Conservation (phyloP, 2,329 filamentous ascomycete genomes). For the Tolypocladium tundrense region DNA sequence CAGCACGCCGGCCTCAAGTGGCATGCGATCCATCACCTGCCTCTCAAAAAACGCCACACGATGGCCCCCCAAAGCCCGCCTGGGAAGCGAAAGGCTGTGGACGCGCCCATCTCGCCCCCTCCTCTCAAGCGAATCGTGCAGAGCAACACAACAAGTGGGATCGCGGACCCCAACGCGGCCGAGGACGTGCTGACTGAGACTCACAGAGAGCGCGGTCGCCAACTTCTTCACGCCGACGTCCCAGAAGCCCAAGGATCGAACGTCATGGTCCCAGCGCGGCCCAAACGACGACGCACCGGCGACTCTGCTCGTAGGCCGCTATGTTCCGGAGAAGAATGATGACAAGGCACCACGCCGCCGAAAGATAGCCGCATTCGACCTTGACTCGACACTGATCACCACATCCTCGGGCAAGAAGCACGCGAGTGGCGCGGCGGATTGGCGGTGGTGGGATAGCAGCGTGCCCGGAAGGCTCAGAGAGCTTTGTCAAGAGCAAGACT, state of each 20-base stretch:
- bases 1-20: neutral
- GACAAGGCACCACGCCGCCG: conserved; percentile 21
- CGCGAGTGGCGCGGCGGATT: conserved; percentile 60
- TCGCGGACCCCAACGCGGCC: neutral
- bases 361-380: conserved; percentile 65
- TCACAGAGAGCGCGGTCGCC: conserved; percentile 55
- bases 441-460: conserved; percentile 82
- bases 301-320: conserved; percentile 67
- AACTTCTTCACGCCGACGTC: conserved; percentile 85
- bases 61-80: conserved; percentile 16
- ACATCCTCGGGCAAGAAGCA: conserved; percentile 76
- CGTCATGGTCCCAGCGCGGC: conserved; percentile 60
- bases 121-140: conserved; percentile 41
- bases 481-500: conserved; percentile 59
- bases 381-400: conserved; percentile 79
- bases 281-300: conserved; percentile 34
- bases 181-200: conserved; percentile 7
- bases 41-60: neutral
- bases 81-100: conserved; percentile 25
- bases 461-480: conserved; percentile 59
- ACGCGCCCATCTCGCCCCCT: conserved; percentile 41
- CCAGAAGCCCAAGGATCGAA: conserved; percentile 69
- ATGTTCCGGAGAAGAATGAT: conserved; percentile 35
- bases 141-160: conserved; percentile 38
- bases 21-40: neutral